phyloP scores from a whole-genome alignment of 169 alveolate species.

The Sarcocystis neurona region DNA sequence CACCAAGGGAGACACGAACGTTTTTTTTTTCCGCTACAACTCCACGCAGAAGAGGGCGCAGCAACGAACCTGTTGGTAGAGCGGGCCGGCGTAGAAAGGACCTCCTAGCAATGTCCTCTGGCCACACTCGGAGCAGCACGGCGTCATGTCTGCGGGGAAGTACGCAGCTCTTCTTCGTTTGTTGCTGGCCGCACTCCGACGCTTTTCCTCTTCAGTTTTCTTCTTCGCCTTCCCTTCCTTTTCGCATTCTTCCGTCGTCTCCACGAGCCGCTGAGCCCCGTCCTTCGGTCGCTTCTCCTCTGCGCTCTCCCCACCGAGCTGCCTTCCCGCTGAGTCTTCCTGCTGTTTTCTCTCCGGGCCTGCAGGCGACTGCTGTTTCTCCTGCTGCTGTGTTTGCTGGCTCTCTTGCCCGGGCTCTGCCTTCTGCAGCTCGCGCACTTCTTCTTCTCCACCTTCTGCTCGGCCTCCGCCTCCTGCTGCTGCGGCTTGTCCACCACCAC shows the following conservation, averaged over 20 bases:
- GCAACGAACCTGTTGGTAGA: constrained; percentile 71
- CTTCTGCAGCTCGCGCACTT: too few relatives aligned
- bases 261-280: neutral
- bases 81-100: constrained; percentile 76
- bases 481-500: neutral
- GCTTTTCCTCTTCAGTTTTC: neutral
- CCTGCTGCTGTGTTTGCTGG: neutral
- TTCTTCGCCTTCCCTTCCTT: neutral
- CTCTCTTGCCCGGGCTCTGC: too few relatives aligned
- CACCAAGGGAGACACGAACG: too few relatives aligned
- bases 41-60: neutral
- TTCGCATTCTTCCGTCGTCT: neutral
- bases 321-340: neutral
- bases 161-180: constrained; percentile 30
- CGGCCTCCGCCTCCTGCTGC: too few relatives aligned
- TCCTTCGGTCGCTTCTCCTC: neutral
- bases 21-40: neutral
- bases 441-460: too few relatives aligned
- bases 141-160: constrained; percentile 44
- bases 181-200: neutral
- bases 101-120: constrained; percentile 71
- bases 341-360: neutral
- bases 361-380: constrained; percentile 9
- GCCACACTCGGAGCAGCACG: constrained; percentile 62
- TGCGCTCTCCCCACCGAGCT: neutral